Conservation (phyloP, 345 rosid genomes). For the Lumnitzera littorea region DNA sequence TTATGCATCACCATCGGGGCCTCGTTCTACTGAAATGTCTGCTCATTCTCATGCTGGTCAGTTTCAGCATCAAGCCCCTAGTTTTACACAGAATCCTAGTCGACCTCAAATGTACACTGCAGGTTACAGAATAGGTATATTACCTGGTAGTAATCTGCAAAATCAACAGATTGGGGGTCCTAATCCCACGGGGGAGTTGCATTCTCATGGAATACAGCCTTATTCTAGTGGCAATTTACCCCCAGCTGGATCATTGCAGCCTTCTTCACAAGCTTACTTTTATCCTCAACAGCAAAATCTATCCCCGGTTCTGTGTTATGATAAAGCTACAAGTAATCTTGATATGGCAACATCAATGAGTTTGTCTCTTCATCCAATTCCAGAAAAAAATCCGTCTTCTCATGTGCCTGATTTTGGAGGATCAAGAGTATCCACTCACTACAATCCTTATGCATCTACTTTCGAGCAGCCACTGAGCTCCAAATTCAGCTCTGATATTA, state of each 20-base stretch:
- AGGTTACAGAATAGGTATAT: constrained; percentile 16
- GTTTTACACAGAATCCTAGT: constrained; percentile 15
- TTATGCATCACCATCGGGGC: constrained; percentile 16
- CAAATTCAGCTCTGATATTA: constrained; percentile 27
- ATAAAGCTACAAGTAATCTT: constrained; percentile 8
- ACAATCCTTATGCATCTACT: constrained; percentile 37
- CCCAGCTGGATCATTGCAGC: constrained; percentile 17
- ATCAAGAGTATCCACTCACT: constrained; percentile 21
- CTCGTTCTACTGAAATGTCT: constrained; percentile 21
- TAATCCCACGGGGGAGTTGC: constrained; percentile 16
- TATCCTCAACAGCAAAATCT: constrained; percentile 27
- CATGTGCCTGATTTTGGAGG: constrained; percentile 19
- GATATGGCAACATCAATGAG: constrained; percentile 15
- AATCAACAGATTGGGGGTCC: constrained; percentile 17
- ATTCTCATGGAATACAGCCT: constrained; percentile 17
- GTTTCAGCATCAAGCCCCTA: constrained; percentile 22
- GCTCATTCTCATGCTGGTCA: constrained; percentile 25
- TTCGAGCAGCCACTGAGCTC: constrained; percentile 37
- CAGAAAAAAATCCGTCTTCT: constrained; percentile 19
- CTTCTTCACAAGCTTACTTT: constrained; percentile 31
- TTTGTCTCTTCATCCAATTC: constrained; percentile 18
- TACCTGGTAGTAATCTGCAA: constrained; percentile 13
- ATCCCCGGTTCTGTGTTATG: constrained; percentile 14
- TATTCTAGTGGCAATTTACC: constrained; percentile 23
- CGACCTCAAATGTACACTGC: constrained; percentile 13